These are phyloP conservation scores for Apostasia ramifera DNA, from an alignment of 106 monocot genomes.

Conservation along the genomic window DNA sequence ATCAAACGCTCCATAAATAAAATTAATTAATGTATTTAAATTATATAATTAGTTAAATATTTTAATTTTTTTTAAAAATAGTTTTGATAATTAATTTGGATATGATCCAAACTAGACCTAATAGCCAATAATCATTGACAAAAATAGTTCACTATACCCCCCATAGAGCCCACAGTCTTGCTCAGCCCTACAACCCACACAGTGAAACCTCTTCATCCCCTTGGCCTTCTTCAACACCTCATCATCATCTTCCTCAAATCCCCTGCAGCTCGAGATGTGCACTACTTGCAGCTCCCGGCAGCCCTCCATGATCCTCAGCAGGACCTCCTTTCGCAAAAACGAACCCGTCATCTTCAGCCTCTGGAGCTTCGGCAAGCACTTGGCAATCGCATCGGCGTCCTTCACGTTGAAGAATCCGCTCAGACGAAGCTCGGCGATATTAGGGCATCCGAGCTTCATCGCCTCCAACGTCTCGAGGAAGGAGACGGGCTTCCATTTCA, in stretches of 20 bases:
- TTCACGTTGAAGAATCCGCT: neutral
- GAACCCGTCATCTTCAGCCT: slow-evolving; percentile 3
- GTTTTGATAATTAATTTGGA: too few species aligned
- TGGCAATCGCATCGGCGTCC: slow-evolving; percentile 2
- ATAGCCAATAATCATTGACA: too few species aligned
- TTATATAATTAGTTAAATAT: too few species aligned
- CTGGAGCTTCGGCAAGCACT: slow-evolving; percentile 5
- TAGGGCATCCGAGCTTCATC: slow-evolving; percentile 5
- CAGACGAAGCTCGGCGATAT: neutral
- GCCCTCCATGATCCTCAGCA: slow-evolving; percentile 3
- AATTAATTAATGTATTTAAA: too few species aligned
- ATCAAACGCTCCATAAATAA: too few species aligned
- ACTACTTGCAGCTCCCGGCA: slow-evolving; percentile 3
- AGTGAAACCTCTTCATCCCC: too few species aligned
- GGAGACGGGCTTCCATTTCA: slow-evolving; percentile 6
- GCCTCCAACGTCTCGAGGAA: neutral
- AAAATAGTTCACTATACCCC: too few species aligned
- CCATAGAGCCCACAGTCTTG: too few species aligned
- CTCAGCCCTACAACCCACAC: too few species aligned
- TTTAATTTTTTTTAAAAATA: too few species aligned
- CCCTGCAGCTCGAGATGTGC: slow-evolving; percentile 5
- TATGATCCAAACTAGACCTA: too few species aligned
- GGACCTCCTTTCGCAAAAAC: slow-evolving; percentile 6
- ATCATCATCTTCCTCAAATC: slow-evolving; percentile 9
- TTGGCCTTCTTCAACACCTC: too few species aligned